Percentiles rank a stretch among this genome's conserved stretches.
Conservation (phyloP, 805 yeast species). For the Yamadazyma nakazawae region DNA sequence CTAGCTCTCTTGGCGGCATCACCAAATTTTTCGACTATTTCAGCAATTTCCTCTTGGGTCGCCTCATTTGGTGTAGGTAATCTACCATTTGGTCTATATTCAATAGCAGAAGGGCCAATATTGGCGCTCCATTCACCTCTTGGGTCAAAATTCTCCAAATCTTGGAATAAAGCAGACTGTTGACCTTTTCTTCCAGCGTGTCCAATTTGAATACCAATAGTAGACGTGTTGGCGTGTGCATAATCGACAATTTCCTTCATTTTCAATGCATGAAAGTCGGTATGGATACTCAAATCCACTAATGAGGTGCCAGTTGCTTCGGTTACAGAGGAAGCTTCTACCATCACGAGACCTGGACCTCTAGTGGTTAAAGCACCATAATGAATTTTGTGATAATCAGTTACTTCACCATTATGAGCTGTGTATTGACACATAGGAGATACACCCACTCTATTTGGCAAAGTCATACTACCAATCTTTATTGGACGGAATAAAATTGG, state of each 20-base stretch:
- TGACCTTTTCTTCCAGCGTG: constrained; percentile 53
- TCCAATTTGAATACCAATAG: constrained; percentile 51
- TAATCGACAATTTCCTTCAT: constrained; percentile 41
- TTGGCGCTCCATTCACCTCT: constrained; percentile 45
- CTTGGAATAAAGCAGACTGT: constrained; percentile 28
- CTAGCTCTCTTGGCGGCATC: constrained; percentile 49
- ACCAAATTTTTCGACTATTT: constrained; percentile 40
- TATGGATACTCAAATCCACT: constrained; percentile 50
- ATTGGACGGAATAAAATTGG: constrained; percentile 46
- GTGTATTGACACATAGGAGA: constrained; percentile 58
- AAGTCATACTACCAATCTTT: constrained; percentile 33
- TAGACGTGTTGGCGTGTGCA: constrained; percentile 42
- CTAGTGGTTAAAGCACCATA: constrained; percentile 46
- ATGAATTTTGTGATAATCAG: constrained; percentile 47
- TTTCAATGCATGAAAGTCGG: constrained; percentile 44
- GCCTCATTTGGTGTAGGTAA: constrained; percentile 39
- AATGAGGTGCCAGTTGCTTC: constrained; percentile 43
- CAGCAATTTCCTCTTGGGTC: constrained; percentile 38
- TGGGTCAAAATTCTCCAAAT: constrained; percentile 27
- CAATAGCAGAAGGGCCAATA: constrained; percentile 45
- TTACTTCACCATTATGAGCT: constrained; percentile 38
- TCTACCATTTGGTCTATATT: constrained; percentile 26
- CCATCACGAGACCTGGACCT: constrained; percentile 48
- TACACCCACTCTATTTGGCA: constrained; percentile 53
- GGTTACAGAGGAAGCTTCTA: constrained; percentile 44